Percentiles rank a stretch among this genome's conserved stretches.
Conservation (phyloP, 2,329 filamentous ascomycete genomes). For the Sporothrix variecibatus region DNA sequence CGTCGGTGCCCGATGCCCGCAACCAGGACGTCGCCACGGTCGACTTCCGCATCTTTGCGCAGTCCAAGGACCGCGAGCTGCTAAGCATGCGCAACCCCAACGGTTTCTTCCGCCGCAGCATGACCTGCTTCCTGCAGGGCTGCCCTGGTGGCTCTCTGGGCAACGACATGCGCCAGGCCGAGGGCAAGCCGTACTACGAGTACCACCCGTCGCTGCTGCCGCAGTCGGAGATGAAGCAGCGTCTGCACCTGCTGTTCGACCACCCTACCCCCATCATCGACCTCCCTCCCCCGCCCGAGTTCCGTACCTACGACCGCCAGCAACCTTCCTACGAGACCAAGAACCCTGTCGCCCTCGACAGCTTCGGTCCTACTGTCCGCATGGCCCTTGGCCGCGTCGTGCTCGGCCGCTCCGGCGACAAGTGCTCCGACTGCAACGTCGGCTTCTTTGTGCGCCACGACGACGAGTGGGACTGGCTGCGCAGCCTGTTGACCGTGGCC, state of each 20-base stretch:
- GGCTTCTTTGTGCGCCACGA: conserved; percentile 44
- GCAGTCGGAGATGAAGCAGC: conserved; percentile 34
- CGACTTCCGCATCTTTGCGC: conserved; percentile 41
- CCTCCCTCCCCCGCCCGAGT: conserved; percentile 32
- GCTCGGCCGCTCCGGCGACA: conserved; percentile 44
- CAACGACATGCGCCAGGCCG: conserved; percentile 35
- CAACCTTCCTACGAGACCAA: conserved; percentile 33
- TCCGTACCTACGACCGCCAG: conserved; percentile 30
- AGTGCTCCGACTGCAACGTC: conserved; percentile 43
- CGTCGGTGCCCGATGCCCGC: conserved; percentile 34
- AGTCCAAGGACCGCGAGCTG: conserved; percentile 42
- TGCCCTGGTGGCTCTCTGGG: conserved; percentile 33
- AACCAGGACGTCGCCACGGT: conserved; percentile 42
- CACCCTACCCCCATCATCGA: conserved; percentile 31
- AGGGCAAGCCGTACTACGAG: conserved; percentile 35
- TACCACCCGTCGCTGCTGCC: conserved; percentile 35
- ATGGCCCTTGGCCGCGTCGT: conserved; percentile 39
- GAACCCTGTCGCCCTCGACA: conserved; percentile 29
- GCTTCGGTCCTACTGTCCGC: conserved; percentile 34
- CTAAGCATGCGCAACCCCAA: conserved; percentile 29
- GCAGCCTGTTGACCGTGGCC: conserved; percentile 39
- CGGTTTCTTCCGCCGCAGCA: conserved; percentile 34
- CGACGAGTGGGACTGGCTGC: conserved; percentile 46
- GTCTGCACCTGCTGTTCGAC: conserved; percentile 32
- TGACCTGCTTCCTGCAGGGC: conserved; percentile 34